These are phyloP conservation scores for Flaveria brownii DNA, from an alignment of 129 eudicot species.

Conservation along the genomic window DNA sequence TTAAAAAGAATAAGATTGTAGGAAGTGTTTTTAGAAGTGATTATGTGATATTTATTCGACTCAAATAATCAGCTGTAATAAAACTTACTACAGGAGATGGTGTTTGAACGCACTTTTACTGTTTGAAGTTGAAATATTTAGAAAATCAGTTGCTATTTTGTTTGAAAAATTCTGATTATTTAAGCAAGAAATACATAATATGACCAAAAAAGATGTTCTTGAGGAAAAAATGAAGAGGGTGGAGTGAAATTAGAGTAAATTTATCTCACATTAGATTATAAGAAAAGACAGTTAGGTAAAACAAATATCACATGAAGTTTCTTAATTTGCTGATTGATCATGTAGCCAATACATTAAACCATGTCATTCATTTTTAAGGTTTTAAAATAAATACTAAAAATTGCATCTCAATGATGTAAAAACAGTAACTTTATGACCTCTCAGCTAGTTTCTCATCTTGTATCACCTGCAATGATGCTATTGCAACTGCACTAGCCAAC, in stretches of 20 bases:
- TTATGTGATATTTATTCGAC: not conserved
- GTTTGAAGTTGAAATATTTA: not conserved
- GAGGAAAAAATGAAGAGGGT: not conserved
- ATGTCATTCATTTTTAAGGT: not conserved
- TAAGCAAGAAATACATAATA: not conserved
- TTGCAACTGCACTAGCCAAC: constrained; percentile 91
- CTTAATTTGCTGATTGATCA: not conserved
- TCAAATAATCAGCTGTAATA: not conserved
- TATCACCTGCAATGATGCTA: constrained; percentile 88
- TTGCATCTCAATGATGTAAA: not conserved
- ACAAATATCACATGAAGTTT: not conserved
- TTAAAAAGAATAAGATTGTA: not conserved
- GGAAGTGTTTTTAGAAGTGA: not conserved
- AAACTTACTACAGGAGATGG: not conserved
- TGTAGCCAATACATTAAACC: constrained; percentile 1
- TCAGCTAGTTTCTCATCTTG: constrained; percentile 83
- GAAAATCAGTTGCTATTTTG: not conserved
- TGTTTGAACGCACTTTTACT: not conserved
- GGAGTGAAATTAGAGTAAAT: not conserved
- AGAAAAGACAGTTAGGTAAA: not conserved
- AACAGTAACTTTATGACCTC: constrained; percentile 48
- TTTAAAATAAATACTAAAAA: not conserved
- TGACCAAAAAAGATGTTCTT: not conserved
- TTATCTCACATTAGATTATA: not conserved
- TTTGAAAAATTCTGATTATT: not conserved